Evolutionary conservation across 2,329 filamentous ascomycete species (phyloP).

Genomic region (Fusarium clavum): DNA sequence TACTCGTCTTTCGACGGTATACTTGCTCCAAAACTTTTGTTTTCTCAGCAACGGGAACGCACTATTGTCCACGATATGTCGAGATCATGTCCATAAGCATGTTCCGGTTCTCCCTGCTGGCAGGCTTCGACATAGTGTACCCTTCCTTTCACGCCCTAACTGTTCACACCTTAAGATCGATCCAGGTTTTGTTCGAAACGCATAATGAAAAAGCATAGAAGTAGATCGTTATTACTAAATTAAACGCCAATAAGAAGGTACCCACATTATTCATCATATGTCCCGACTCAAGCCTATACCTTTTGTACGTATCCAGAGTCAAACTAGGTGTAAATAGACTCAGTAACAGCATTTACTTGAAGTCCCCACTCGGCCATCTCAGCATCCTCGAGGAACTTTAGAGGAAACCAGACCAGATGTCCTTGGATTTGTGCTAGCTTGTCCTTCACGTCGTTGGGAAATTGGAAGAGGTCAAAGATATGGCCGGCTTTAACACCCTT

Average conservation of each 20-base stretch:
- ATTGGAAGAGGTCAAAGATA: slow-evolving; percentile 78
- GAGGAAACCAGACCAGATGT: slow-evolving; percentile 95
- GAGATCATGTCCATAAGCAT: too few species aligned
- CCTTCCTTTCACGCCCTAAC: not conserved
- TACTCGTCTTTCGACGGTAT: too few species aligned
- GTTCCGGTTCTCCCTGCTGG: too few species aligned
- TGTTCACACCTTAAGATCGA: not conserved
- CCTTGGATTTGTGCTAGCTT: slow-evolving; percentile 86
- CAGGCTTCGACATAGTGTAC: too few species aligned
- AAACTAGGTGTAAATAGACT: slow-evolving; percentile 81
- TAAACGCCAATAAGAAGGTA: not conserved
- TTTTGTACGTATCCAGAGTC: not conserved
- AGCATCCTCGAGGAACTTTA: slow-evolving; percentile 85
- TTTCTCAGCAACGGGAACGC: too few species aligned
- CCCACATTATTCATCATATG: not conserved
- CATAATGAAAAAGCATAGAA: not conserved
- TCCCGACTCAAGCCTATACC: not conserved
- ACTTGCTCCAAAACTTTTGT: too few species aligned
- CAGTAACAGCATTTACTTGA: slow-evolving; percentile 86
- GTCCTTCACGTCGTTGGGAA: slow-evolving; percentile 73
- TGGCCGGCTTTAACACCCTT: slow-evolving; percentile 84
- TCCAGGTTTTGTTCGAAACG: too few species aligned
- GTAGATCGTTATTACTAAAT: not conserved
- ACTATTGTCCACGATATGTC: too few species aligned
- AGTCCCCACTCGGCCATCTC: slow-evolving; percentile 91